Evolutionary conservation across 1,284 basidiomycete genomes (phyloP), one percentile per base, ranked within the genome.

Genomic region (Marasmius tenuissimus): DNA sequence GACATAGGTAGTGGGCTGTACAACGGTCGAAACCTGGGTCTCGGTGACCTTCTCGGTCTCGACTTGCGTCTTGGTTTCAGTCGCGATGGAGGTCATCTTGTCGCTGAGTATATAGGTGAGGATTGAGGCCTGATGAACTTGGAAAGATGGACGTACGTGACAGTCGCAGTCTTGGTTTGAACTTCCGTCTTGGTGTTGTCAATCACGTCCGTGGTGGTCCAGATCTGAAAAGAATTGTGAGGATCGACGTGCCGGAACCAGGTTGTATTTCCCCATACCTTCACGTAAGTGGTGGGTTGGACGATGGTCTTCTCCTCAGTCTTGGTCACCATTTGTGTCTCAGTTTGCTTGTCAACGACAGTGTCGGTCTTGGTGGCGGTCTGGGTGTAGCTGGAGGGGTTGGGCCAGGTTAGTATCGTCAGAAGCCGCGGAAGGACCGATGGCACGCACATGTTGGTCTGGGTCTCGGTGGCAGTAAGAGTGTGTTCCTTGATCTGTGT

Each of bases 151-250:
- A 73, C 57, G 61, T 80, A 78, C 39, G 79, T 81, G 58, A 81
- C 73, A 39, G 81, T 83, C 9, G 76, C 75, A 37, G 81, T 83
- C 71, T 78, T 69, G 7, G 83, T 84, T 68, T 81, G 71, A 67
- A 77, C 68, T 58, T 81, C 61, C 7, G 85, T 88, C 76, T 80
- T 73, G 47, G 85, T 87, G 69, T 87, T 84, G 71, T 89, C 83
- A 63, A 86, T 82, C 70, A 87, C 79, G 63, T 81, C 65, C 39
- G 86, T 88, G 70, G 76, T 79, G 57, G 86, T 80, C 71, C 76
- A 85, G 49, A 81, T 75, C 52, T 49, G 6, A 27, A 45, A 75
- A 82, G 63, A 27, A 78, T 77, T 72, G 18, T n/a, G 18, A 20
- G 48, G 11, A 10, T 49, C 18, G 12, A 27, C 6, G 10, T 20